Conservation (phyloP, 2,329 filamentous ascomycete species). For the Aspergillus alliaceus region DNA sequence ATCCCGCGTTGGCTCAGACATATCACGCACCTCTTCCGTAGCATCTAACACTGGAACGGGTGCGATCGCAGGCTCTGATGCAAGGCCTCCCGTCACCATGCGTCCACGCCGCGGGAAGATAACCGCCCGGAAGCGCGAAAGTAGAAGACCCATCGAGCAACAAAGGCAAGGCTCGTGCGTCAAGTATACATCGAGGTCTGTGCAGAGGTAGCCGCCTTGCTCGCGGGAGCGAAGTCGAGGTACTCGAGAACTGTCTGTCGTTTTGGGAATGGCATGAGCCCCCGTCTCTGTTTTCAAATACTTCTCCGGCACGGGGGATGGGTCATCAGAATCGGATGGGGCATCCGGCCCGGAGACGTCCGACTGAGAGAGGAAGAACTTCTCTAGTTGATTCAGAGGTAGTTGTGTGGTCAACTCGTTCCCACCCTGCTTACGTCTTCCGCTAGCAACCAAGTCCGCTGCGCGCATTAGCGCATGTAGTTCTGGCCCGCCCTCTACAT, state of each 20-base stretch:
- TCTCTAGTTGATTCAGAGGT: slow-evolving; percentile 28
- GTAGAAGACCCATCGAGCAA: slow-evolving; percentile 94
- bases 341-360: slow-evolving; percentile 51
- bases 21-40: slow-evolving; percentile 5
- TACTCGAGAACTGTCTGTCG: slow-evolving; percentile 1
- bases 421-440: slow-evolving; percentile 33
- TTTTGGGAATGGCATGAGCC: slow-evolving; percentile 14
- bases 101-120: slow-evolving; percentile 65
- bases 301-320: slow-evolving; percentile 15
- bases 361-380: slow-evolving; percentile 46
- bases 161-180: slow-evolving; percentile 96
- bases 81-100: slow-evolving; percentile 82
- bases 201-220: slow-evolving; percentile 86
- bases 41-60: slow-evolving; percentile 8
- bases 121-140: slow-evolving; percentile 86
- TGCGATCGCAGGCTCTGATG: slow-evolving; percentile 60
- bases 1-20: slow-evolving; percentile 14
- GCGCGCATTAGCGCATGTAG: slow-evolving; percentile 49
- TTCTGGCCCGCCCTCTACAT: slow-evolving; percentile 44
- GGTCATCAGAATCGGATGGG: slow-evolving; percentile 7
- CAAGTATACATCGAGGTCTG: slow-evolving; percentile 87
- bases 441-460: slow-evolving; percentile 43
- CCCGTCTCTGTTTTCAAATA: slow-evolving; percentile 16
- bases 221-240: slow-evolving; percentile 67
- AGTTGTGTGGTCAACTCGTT: slow-evolving; percentile 14